These are phyloP conservation scores for Talaromyces funiculosus DNA, from an alignment of 2,329 filamentous ascomycete species.

Conservation along the genomic window DNA sequence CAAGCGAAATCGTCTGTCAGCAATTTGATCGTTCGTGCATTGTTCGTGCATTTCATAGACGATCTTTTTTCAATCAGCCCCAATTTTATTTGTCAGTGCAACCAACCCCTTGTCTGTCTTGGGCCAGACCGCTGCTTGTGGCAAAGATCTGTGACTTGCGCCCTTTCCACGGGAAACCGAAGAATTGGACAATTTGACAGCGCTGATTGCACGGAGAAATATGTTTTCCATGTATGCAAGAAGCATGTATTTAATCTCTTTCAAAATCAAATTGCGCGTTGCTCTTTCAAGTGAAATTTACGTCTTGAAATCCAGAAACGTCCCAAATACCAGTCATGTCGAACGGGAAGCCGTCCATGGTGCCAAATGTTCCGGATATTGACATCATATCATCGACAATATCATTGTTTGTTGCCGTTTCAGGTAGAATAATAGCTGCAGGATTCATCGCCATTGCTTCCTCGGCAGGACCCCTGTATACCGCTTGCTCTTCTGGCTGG, in stretches of 20 bases:
- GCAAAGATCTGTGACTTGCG: background rate
- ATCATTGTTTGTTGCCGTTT: conserved; percentile 41
- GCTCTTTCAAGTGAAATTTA: conserved; percentile 24
- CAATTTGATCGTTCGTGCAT: background rate
- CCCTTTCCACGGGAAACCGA: conserved; percentile 9
- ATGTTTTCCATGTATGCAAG: background rate
- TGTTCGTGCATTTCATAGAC: background rate
- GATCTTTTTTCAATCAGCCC: background rate
- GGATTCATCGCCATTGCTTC: conserved; percentile 31
- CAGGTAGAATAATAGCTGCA: conserved; percentile 36
- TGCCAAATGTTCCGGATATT: conserved; percentile 41
- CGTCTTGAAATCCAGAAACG: conserved; percentile 38
- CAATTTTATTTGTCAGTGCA: background rate
- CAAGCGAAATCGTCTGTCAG: background rate
- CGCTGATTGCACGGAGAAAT: background rate
- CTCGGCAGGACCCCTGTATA: conserved; percentile 13
- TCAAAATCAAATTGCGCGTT: background rate
- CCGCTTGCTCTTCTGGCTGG: conserved; percentile 8
- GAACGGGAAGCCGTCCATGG: conserved; percentile 43
- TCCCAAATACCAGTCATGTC: conserved; percentile 45
- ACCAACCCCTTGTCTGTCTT: background rate
- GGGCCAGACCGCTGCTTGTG: conserved; percentile 1
- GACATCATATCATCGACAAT: conserved; percentile 45
- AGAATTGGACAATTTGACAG: background rate
- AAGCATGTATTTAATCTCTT: background rate